These are phyloP conservation scores for Coniochaeta ligniaria DNA, from an alignment of 2,329 filamentous ascomycete species.

Conservation along the genomic window DNA sequence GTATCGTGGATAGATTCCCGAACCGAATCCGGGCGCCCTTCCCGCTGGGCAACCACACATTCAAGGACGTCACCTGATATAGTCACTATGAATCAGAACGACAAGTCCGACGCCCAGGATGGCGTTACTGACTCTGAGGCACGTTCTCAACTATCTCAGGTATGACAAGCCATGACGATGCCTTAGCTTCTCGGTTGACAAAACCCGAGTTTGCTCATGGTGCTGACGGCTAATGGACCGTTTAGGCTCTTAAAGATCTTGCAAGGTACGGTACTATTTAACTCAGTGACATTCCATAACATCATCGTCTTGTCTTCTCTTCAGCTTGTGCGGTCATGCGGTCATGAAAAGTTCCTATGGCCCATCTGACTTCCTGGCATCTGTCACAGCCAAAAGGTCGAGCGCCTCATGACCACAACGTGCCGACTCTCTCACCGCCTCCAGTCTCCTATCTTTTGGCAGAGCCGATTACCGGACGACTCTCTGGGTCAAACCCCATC, in stretches of 20 bases:
- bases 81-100: not conserved
- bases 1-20: not conserved
- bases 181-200: not conserved
- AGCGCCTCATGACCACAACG: not conserved
- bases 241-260: constrained; percentile 24
- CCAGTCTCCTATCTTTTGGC: not conserved
- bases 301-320: not conserved
- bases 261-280: constrained; percentile 18
- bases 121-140: not conserved
- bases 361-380: not conserved
- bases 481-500: not conserved
- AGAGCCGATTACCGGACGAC: not conserved
- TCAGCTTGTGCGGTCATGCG: not conserved
- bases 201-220: not conserved
- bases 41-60: not conserved
- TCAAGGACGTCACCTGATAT: not conserved
- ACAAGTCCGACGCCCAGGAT: not conserved
- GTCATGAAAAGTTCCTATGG: not conserved
- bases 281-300: not conserved
- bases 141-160: constrained; percentile 3
- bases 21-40: not conserved
- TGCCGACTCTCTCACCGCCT: not conserved
- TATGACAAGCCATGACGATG: not conserved
- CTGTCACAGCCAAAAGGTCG: not conserved
- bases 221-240: constrained; percentile 6